Conservation (phyloP, 2,329 filamentous ascomycete species). For the Fusarium newnesense region DNA sequence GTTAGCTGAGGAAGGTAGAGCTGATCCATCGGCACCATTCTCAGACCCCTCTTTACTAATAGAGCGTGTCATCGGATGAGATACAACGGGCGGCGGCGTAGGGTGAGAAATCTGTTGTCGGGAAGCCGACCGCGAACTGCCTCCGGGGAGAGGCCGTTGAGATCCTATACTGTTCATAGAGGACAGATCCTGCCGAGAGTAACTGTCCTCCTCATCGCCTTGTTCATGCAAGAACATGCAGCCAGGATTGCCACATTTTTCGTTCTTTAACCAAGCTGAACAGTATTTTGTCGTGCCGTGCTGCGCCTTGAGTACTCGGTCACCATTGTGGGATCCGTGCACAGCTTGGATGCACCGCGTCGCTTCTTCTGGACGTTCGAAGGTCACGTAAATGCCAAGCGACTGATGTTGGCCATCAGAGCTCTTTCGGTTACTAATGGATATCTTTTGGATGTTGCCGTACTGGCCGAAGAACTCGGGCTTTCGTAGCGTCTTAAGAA, state of each 20-base stretch:
- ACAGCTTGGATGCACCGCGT: constrained; percentile 90
- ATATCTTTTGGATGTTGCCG: constrained; percentile 97
- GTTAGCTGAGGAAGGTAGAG: constrained; percentile 91
- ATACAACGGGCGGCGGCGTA: constrained; percentile 52
- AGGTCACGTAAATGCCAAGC: constrained; percentile 98
- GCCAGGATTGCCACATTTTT: constrained; percentile 92
- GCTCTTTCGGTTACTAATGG: constrained; percentile 94
- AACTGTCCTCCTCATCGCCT: constrained; percentile 97
- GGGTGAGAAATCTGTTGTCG: constrained; percentile 59
- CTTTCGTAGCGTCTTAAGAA: constrained; percentile 89
- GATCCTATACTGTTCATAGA: constrained; percentile 92
- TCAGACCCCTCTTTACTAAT: constrained; percentile 82
- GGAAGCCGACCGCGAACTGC: constrained; percentile 63
- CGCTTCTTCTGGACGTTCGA: constrained; percentile 90
- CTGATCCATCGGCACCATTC: constrained; percentile 80
- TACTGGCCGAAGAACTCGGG: constrained; percentile 98
- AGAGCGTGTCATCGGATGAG: constrained; percentile 77
- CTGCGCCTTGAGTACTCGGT: constrained; percentile 81
- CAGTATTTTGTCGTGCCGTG: constrained; percentile 97
- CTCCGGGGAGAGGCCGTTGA: constrained; percentile 71
- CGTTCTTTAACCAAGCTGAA: constrained; percentile 93
- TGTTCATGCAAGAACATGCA: constrained; percentile 99
- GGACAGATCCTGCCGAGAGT: constrained; percentile 91
- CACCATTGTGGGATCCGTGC: constrained; percentile 91
- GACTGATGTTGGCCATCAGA: constrained; percentile 81